These are phyloP conservation scores for Microstegium vimineum DNA, from an alignment of 176 grass and related monocot species.

Conservation along the genomic window DNA sequence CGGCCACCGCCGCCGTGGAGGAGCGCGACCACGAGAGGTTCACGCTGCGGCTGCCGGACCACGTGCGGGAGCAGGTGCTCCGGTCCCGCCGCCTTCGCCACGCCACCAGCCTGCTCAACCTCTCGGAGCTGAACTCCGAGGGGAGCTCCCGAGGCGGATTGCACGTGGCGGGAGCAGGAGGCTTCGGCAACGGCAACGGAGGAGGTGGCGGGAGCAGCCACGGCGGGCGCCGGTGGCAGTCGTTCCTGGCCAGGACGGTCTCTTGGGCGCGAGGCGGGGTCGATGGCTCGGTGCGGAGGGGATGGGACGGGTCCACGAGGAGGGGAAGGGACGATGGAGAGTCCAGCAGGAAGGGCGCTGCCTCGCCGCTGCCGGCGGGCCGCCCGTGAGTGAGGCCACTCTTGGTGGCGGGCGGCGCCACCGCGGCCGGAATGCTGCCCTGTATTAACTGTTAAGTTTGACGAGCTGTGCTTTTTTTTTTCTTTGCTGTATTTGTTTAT, in stretches of 20 bases:
- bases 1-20: slow-evolving; percentile 9
- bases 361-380: neutral
- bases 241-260: slow-evolving; percentile 45
- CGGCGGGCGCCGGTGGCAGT: slow-evolving; percentile 50
- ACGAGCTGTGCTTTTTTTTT: neutral
- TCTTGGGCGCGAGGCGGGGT: slow-evolving; percentile 45
- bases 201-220: slow-evolving; percentile 52
- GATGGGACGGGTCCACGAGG: slow-evolving; percentile 40
- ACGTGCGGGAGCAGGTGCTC: slow-evolving; percentile 58
- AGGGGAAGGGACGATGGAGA: slow-evolving; percentile 32
- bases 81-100: slow-evolving; percentile 57
- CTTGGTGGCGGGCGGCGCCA: neutral
- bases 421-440: neutral
- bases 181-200: slow-evolving; percentile 37
- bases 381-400: slow-evolving; percentile 1
- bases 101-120: slow-evolving; percentile 57
- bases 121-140: slow-evolving; percentile 39
- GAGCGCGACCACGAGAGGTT: slow-evolving; percentile 53
- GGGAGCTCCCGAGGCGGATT: slow-evolving; percentile 48
- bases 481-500: neutral
- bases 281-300: slow-evolving; percentile 41
- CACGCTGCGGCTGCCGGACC: slow-evolving; percentile 69
- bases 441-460: neutral
- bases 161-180: neutral
- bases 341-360: slow-evolving; percentile 33